A percentile compares a stretch with the other conserved stretches of the same genome.
Evolutionary conservation across 371 early-diverging fungal species (phyloP).

Genomic region (Circinella minor): DNA sequence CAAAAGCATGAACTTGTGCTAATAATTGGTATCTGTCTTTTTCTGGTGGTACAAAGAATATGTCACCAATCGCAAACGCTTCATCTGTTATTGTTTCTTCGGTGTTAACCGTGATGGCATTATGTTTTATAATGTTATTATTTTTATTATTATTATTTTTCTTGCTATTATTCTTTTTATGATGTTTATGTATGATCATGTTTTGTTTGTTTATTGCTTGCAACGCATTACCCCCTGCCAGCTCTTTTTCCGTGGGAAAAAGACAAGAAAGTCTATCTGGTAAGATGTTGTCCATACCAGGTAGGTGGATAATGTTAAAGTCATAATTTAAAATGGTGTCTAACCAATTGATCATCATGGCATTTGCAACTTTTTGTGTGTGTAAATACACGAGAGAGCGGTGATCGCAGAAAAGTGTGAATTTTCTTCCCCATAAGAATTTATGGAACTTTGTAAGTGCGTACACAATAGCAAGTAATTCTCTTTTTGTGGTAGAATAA

Average conservation of each 20-base stretch:
- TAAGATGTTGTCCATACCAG: slow-evolving; percentile 28
- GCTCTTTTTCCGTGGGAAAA: slow-evolving; percentile 20
- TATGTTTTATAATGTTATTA: background rate
- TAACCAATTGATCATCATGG: slow-evolving; percentile 33
- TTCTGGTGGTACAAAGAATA: slow-evolving; percentile 3
- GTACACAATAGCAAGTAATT: slow-evolving; percentile 22
- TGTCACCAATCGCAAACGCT: too few species aligned
- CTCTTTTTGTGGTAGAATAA: slow-evolving; percentile 22
- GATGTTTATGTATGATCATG: background rate
- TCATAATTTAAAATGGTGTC: slow-evolving; percentile 26
- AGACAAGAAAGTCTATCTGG: slow-evolving; percentile 26
- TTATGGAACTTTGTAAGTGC: slow-evolving; percentile 27
- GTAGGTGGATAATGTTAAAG: slow-evolving; percentile 29
- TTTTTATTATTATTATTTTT: background rate
- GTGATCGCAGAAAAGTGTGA: slow-evolving; percentile 32
- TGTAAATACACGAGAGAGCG: slow-evolving; percentile 24
- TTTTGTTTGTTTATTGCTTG: too few species aligned
- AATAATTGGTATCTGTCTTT: slow-evolving; percentile 15
- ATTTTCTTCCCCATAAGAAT: slow-evolving; percentile 32
- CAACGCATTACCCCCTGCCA: slow-evolving; percentile 24
- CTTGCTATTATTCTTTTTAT: background rate
- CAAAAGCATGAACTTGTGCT: slow-evolving; percentile 16
- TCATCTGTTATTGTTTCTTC: too few species aligned
- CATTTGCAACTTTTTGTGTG: slow-evolving; percentile 24
- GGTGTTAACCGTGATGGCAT: background rate